A percentile compares a stretch with the other conserved stretches of the same genome.
Evolutionary conservation across 257 asterid genomes (phyloP).

Genomic region (Solanum piurae): DNA sequence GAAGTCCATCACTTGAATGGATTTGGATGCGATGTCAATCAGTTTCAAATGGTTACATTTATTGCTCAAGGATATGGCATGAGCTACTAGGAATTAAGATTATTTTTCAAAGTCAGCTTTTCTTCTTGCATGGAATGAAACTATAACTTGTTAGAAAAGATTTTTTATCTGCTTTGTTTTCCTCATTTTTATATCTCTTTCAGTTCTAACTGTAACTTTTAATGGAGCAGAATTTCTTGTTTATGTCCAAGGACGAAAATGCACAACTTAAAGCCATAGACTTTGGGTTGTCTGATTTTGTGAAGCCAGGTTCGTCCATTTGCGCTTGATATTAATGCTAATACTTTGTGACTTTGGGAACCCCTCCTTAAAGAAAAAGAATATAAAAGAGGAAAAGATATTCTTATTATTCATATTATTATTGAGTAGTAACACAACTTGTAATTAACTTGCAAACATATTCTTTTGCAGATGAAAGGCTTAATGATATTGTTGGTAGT

Average conservation of each 20-base stretch:
- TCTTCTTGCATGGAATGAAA: neutral
- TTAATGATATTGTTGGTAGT: conserved; percentile 93
- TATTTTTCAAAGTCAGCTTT: neutral
- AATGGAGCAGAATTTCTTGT: conserved; percentile 23
- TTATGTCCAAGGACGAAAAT: conserved; percentile 11
- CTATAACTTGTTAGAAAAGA: neutral
- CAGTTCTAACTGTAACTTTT: conserved; percentile 27
- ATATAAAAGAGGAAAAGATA: neutral
- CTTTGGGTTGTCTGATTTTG: conserved; percentile 18
- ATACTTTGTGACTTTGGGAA: neutral
- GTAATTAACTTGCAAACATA: neutral
- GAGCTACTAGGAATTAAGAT: neutral
- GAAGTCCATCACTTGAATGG: neutral
- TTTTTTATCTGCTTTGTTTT: neutral
- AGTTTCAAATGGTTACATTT: neutral
- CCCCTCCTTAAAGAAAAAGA: neutral
- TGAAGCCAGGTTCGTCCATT: conserved; percentile 16
- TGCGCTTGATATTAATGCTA: neutral
- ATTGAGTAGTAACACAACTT: neutral
- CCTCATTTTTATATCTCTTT: neutral
- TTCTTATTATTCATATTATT: neutral
- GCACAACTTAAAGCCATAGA: conserved; percentile 18
- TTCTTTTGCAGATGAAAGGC: conserved; percentile 67
- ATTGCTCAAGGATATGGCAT: neutral
- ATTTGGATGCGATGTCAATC: neutral